Evolutionary conservation across 495 filamentous ascomycete species (phyloP).

Genomic region (Penicillium taxi): DNA sequence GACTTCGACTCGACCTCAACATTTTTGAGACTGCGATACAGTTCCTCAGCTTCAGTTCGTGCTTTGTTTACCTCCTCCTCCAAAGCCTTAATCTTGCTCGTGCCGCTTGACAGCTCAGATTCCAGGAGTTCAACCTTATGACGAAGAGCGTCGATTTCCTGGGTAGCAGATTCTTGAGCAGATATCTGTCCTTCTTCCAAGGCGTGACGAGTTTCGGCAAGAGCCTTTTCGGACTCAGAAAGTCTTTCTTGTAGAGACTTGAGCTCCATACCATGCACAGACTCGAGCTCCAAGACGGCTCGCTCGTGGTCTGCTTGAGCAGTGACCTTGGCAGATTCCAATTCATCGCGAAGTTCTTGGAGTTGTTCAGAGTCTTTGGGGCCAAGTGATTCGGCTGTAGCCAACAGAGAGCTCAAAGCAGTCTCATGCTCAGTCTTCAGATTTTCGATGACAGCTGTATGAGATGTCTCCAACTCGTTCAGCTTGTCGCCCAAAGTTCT

Average conservation of each 20-base stretch:
- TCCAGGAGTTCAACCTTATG: constrained; percentile 36
- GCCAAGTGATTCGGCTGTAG: constrained; percentile 26
- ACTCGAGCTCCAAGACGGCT: constrained; percentile 30
- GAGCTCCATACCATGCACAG: constrained; percentile 29
- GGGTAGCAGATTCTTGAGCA: constrained; percentile 29
- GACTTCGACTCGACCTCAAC: constrained; percentile 29
- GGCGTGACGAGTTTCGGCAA: constrained; percentile 27
- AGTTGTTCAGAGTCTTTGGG: constrained; percentile 31
- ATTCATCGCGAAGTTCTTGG: constrained; percentile 31
- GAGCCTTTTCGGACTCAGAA: constrained; percentile 26
- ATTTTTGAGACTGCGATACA: constrained; percentile 30
- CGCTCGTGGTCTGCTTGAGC: constrained; percentile 24
- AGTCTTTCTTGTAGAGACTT: constrained; percentile 29
- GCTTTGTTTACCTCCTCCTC: constrained; percentile 35
- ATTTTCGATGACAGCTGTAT: constrained; percentile 27
- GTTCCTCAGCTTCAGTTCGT: constrained; percentile 28
- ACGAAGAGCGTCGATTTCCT: constrained; percentile 37
- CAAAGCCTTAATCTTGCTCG: constrained; percentile 34
- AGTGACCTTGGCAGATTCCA: constrained; percentile 31
- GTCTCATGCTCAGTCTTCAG: constrained; percentile 33
- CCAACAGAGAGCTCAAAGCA: constrained; percentile 25
- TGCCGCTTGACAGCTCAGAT: constrained; percentile 28
- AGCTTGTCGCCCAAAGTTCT: constrained; percentile 27
- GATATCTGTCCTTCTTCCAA: constrained; percentile 30
- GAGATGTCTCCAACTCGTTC: constrained; percentile 34